phyloP scores from a whole-genome alignment of 2,329 filamentous ascomycete genomes.

The Aspergillus texensis region DNA sequence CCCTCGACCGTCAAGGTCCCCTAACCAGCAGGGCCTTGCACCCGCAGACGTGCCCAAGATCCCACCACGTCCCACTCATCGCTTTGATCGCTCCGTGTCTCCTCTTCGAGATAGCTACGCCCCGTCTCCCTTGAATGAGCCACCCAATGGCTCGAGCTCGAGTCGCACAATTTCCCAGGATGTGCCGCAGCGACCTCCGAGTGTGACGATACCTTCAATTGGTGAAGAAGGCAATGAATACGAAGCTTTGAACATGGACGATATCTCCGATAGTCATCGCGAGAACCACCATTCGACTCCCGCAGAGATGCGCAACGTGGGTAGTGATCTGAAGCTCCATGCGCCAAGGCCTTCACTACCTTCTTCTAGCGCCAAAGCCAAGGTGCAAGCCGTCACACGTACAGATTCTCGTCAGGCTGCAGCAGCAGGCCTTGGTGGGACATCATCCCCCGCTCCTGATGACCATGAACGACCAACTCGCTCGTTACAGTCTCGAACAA shows the following conservation, averaged over 20 bases:
- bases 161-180: constrained; percentile 39
- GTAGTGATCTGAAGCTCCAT: constrained; percentile 80
- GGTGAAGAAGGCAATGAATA: constrained; percentile 93
- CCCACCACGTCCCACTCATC: constrained; percentile 74
- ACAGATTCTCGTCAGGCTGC: constrained; percentile 89
- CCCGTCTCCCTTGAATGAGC: constrained; percentile 82
- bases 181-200: constrained; percentile 63
- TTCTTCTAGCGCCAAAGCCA: constrained; percentile 76
- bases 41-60: constrained; percentile 66
- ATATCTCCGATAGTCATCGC: constrained; percentile 45
- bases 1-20: constrained; percentile 62
- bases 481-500: constrained; percentile 64
- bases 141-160: constrained; percentile 45
- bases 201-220: constrained; percentile 79
- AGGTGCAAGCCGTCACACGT: constrained; percentile 80
- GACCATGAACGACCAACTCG: constrained; percentile 57
- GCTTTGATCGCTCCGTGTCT: constrained; percentile 73
- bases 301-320: constrained; percentile 76
- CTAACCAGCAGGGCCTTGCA: constrained; percentile 47
- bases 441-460: constrained; percentile 49
- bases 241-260: constrained; percentile 59
- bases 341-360: constrained; percentile 87
- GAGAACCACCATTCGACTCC: constrained; percentile 54
- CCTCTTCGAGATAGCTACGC: constrained; percentile 78
- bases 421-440: constrained; percentile 77